Conservation (phyloP, 768 basidiomycete species). For the Austroboletus eburneus region DNA sequence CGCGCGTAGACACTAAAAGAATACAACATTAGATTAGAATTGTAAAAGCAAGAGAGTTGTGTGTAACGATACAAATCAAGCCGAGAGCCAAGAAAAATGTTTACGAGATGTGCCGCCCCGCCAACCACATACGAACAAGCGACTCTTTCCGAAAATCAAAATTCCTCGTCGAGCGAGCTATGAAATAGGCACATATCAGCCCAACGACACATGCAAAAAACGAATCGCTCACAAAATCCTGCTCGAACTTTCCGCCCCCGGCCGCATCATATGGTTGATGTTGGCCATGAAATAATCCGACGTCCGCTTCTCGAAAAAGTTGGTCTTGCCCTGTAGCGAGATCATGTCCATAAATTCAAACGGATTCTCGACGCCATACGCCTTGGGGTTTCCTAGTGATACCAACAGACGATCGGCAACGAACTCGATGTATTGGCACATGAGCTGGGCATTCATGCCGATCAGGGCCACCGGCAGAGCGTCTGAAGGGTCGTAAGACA, state of each 20-base stretch:
- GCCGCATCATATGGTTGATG: background rate
- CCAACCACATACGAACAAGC: too few species aligned
- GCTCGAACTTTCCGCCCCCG: background rate
- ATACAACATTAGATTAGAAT: too few species aligned
- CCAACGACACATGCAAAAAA: too few species aligned
- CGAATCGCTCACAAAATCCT: background rate
- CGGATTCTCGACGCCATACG: background rate
- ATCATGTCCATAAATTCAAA: background rate
- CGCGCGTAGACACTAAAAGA: too few species aligned
- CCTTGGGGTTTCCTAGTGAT: background rate
- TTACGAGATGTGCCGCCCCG: too few species aligned
- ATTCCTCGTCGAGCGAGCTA: constrained; percentile 18
- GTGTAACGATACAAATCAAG: too few species aligned
- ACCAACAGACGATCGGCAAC: background rate
- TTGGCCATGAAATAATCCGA: background rate
- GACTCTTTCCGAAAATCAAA: too few species aligned
- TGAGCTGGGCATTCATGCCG: background rate
- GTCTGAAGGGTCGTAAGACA: too few species aligned
- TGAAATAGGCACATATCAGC: background rate
- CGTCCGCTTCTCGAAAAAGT: too few species aligned
- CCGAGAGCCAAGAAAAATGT: too few species aligned
- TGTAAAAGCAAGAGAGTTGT: too few species aligned
- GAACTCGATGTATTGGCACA: background rate
- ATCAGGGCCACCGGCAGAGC: background rate
- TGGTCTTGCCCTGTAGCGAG: background rate